These are phyloP conservation scores for Hanseniaspora singularis DNA, from an alignment of 805 yeast genomes.

Conservation along the genomic window DNA sequence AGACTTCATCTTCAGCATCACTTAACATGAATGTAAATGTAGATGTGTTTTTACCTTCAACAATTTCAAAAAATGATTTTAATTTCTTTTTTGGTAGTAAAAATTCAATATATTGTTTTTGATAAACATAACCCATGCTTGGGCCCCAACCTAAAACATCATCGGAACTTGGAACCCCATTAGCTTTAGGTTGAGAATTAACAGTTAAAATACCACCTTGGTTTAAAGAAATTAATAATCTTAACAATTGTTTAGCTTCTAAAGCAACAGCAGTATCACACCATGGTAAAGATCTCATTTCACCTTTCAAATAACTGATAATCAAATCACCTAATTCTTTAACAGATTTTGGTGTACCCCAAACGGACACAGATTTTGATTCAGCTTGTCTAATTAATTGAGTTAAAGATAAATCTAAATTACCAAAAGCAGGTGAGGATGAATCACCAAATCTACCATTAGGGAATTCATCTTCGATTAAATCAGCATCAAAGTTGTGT, in stretches of 20 bases:
- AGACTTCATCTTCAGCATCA: constrained; percentile 19
- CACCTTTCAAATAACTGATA: constrained; percentile 57
- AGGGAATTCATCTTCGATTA: constrained; percentile 78
- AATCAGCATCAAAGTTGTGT: constrained; percentile 14
- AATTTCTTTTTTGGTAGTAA: constrained; percentile 49
- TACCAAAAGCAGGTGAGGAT: constrained; percentile 93
- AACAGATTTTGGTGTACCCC: constrained; percentile 68
- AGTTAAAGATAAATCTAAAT: constrained; percentile 68
- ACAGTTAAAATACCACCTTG: constrained; percentile 60
- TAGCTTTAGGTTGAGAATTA: constrained; percentile 89
- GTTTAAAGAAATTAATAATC: constrained; percentile 53
- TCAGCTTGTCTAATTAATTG: constrained; percentile 73
- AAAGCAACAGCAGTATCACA: constrained; percentile 77
- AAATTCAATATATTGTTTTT: constrained; percentile 85
- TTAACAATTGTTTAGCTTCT: constrained; percentile 55
- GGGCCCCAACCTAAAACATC: constrained; percentile 91
- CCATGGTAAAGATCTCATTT: constrained; percentile 77
- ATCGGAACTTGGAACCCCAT: constrained; percentile 63
- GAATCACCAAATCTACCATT: constrained; percentile 99
- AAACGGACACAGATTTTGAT: constrained; percentile 64
- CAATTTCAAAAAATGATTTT: constrained; percentile 30
- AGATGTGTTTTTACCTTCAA: constrained; percentile 41
- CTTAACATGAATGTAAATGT: constrained; percentile 67
- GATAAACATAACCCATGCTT: constrained; percentile 79
- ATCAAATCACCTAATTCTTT: constrained; percentile 54